These are phyloP conservation scores for Populus tremula DNA, from an alignment of 345 rosid species.

Conservation along the genomic window DNA sequence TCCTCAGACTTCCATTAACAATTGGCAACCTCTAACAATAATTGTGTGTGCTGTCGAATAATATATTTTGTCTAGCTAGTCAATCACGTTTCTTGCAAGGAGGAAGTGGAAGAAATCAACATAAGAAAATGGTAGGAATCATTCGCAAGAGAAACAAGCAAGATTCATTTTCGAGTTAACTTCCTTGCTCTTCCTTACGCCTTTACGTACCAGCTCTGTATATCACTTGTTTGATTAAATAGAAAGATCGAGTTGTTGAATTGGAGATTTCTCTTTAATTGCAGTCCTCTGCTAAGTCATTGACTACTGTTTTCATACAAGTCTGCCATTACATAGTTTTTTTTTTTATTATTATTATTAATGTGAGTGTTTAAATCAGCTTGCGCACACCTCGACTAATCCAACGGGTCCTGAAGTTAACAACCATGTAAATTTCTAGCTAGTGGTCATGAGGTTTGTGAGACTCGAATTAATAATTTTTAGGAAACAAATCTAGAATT, in stretches of 20 bases:
- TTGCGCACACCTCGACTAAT: no score
- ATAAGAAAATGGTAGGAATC: neutral
- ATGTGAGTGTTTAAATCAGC: no score
- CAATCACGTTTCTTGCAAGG: constrained; percentile 53
- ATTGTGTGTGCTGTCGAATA: constrained; percentile 9
- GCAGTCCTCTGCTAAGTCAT: neutral
- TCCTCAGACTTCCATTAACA: neutral
- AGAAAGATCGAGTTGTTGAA: neutral
- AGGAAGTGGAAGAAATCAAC: neutral
- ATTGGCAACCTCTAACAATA: neutral
- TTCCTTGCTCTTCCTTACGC: neutral
- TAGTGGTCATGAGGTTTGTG: fast-evolving
- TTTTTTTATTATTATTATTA: no score
- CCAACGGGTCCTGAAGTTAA: no score
- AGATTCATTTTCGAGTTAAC: neutral
- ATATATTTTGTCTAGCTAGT: constrained; percentile 40
- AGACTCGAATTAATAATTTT: no score
- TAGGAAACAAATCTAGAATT: no score
- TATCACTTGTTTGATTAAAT: neutral
- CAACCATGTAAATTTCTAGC: no score
- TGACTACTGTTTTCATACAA: neutral
- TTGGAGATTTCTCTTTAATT: neutral
- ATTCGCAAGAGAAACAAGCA: neutral
- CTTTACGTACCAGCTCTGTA: neutral
- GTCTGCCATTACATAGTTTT: constrained; percentile 10